Percentiles rank a stretch among this genome's conserved stretches.
Conservation (phyloP, 2,329 filamentous ascomycete genomes). For the Leptographium galeiforme region DNA sequence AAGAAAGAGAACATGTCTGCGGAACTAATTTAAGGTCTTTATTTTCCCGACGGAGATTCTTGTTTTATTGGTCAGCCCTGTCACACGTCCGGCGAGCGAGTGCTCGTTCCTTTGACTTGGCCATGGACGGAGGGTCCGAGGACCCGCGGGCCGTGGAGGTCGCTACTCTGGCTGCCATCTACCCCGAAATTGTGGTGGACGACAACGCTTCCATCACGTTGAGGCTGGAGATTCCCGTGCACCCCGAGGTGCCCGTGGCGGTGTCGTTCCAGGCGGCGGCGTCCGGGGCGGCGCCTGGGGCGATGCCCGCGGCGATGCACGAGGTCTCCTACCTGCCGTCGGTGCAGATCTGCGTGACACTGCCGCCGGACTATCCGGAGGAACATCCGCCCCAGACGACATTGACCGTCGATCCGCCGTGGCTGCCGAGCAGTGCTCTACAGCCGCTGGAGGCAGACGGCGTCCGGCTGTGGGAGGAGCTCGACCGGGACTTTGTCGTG, state of each 20-base stretch:
- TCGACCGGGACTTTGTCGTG: conserved; percentile 43
- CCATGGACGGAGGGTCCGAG: conserved; percentile 21
- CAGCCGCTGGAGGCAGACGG: conserved; percentile 36
- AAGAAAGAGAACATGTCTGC: no score
- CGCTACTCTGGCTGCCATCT: conserved; percentile 49
- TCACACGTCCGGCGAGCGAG: no score
- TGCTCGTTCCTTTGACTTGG: no score
- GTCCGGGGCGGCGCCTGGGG: conserved; percentile 5
- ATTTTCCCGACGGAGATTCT: no score
- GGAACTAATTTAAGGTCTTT: no score
- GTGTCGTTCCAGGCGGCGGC: conserved; percentile 40
- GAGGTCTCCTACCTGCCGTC: conserved; percentile 44
- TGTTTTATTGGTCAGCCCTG: no score
- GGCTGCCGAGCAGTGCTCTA: conserved; percentile 39
- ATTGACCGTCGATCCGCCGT: conserved; percentile 41
- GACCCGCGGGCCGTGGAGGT: conserved; percentile 46
- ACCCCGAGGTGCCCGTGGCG: conserved; percentile 38
- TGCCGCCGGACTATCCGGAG: conserved; percentile 46
- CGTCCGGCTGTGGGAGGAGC: conserved; percentile 45
- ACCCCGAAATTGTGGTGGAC: conserved; percentile 44
- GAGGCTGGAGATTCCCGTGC: conserved; percentile 43
- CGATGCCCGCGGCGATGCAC: conserved; percentile 27
- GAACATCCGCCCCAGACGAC: conserved; percentile 33
- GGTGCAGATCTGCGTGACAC: conserved; percentile 35
- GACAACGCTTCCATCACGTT: conserved; percentile 33